Evolutionary conservation across 1,284 basidiomycete species (phyloP), one percentile per base, ranked within the genome.

Genomic region (Paramarasmius palmivorus): DNA sequence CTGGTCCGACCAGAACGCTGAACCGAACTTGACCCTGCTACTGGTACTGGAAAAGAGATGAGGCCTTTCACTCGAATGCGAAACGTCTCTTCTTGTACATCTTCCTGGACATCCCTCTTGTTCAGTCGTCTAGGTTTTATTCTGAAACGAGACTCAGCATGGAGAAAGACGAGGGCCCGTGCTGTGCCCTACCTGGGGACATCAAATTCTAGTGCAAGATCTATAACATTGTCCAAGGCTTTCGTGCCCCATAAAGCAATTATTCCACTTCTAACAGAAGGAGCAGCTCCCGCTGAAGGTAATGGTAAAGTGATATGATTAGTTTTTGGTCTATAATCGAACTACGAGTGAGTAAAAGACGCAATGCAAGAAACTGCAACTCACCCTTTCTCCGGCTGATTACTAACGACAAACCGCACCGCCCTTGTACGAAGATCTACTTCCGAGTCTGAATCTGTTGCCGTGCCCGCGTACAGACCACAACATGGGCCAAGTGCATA

Each of bases 241-340:
- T 91, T 95, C 0, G 89, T 79, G 0, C 95, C 92, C 89, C 95
- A 99, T 0, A 99, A 73, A 0, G 90, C 78, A 0, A 83, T 81
- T 15, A 93, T 84, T 2, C 55, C 55, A 26, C 40, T 32, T 29
- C 50, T 25, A 34, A 55, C 45, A 38, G 55, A 54, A 36, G 45
- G 38, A n/a, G 37, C 14, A 10, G 48, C n/a, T 17, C 42, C 44
- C 29, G 37, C 4, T 1, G 52, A 47, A 26, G 52, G 52, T 22
- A 57, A 44, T 35, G 55, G 55, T 4, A 57, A 36, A 6, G 55
- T 53, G 1, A 57, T 53, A 22, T 53, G 52, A 2, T 51, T 57
- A 9, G 37, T 19, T 39, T 52, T 57, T 20, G 42, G 38, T 20
- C 55, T 57, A 20, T n/a, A n/a, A n/a, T n/a, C n/a, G n/a, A n/a